Conservation (phyloP, 2,329 filamentous ascomycete genomes). For the Aspergillus quadrilineatus region DNA sequence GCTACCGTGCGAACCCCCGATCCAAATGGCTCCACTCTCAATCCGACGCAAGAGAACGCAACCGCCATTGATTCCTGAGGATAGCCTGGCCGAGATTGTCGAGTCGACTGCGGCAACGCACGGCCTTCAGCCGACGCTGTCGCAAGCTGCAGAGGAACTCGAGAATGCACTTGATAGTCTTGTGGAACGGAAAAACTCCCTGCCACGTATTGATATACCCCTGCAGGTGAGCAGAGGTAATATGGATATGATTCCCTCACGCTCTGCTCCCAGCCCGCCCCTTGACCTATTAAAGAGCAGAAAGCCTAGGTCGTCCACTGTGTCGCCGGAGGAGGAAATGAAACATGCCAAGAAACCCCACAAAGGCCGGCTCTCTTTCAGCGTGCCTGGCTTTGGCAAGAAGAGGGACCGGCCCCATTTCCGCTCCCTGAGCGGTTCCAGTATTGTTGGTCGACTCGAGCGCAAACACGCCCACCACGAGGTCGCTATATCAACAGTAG, state of each 20-base stretch:
- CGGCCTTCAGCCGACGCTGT: slow-evolving; percentile 25
- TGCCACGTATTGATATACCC: slow-evolving; percentile 26
- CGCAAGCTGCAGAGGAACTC: slow-evolving; percentile 38
- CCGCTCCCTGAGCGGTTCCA: slow-evolving; percentile 23
- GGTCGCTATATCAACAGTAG: not conserved
- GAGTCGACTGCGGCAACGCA: slow-evolving; percentile 6
- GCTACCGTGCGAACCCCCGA: slow-evolving; percentile 39
- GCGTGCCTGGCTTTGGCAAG: slow-evolving; percentile 19
- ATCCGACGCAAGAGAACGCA: slow-evolving; percentile 19
- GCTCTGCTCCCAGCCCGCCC: slow-evolving; percentile 33
- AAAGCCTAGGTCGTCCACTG: slow-evolving; percentile 6
- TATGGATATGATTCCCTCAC: slow-evolving; percentile 34
- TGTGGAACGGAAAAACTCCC: slow-evolving; percentile 16
- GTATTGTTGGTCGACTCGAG: slow-evolving; percentile 8
- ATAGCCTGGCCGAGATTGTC: slow-evolving; percentile 2
- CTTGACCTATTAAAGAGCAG: slow-evolving; percentile 19
- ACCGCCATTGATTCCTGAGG: slow-evolving; percentile 8
- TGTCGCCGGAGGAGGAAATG: slow-evolving; percentile 12
- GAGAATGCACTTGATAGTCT: slow-evolving; percentile 34
- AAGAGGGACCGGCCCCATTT: slow-evolving; percentile 18
- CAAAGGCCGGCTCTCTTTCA: slow-evolving; percentile 22
- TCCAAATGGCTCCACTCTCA: slow-evolving; percentile 30
- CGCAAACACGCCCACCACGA: slow-evolving; percentile 4
- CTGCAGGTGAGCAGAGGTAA: slow-evolving; percentile 36
- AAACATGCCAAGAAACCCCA: slow-evolving; percentile 17